Conservation (phyloP, 1,284 basidiomycete species). For the Austroboletus novae-zelandiae region DNA sequence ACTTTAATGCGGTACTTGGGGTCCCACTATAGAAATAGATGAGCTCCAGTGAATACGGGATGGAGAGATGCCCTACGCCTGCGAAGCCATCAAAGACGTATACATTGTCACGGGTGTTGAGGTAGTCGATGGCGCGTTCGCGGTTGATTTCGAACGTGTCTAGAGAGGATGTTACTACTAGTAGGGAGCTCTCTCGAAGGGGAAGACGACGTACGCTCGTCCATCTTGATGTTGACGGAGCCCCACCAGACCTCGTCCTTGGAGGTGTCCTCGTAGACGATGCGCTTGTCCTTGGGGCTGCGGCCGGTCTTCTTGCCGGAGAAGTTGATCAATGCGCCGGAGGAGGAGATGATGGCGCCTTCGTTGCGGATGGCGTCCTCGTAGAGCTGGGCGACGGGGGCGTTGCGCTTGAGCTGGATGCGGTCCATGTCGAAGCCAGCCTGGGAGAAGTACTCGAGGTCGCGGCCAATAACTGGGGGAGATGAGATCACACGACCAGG, state of each 20-base stretch:
- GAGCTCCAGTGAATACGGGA: background rate
- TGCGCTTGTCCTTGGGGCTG: constrained; percentile 99
- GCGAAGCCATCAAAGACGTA: constrained; percentile 99
- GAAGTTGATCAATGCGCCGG: constrained; percentile 98
- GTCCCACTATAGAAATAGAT: constrained; percentile 69
- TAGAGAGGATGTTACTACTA: constrained; percentile 30
- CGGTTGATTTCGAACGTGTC: constrained; percentile 99
- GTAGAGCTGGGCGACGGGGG: constrained; percentile 92
- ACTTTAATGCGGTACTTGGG: constrained; percentile 99
- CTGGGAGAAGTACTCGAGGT: constrained; percentile 97
- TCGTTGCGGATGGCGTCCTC: constrained; percentile 99
- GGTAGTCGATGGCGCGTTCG: constrained; percentile 98
- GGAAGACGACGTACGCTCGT: constrained; percentile 68
- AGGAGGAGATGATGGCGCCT: constrained; percentile 95
- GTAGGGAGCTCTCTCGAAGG: background rate
- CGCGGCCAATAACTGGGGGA: constrained; percentile 76
- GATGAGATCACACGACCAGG: constrained; percentile 10
- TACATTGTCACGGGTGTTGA: constrained; percentile 98
- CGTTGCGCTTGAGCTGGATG: constrained; percentile 91
- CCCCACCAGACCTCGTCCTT: constrained; percentile 99
- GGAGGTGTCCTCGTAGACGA: constrained; percentile 96
- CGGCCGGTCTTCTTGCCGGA: constrained; percentile 99
- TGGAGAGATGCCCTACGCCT: constrained; percentile 53
- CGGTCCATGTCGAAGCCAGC: constrained; percentile 98
- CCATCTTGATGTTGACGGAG: constrained; percentile 99